Evolutionary conservation across 2,329 filamentous ascomycete species (phyloP), one percentile per base, ranked within the genome.

Genomic region (Aspergillus ustus): DNA sequence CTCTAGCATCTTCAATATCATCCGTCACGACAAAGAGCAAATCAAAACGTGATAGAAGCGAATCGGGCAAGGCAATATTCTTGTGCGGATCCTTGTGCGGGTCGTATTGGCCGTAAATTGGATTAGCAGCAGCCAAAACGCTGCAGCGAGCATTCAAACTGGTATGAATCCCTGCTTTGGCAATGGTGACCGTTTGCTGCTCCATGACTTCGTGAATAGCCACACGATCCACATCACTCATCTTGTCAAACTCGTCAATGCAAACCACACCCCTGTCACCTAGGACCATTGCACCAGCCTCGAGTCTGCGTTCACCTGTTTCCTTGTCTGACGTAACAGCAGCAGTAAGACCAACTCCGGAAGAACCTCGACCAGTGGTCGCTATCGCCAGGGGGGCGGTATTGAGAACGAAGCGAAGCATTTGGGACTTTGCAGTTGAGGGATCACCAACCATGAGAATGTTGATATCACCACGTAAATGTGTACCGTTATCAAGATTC

Each of bases 151-250:
- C 95, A 73, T 99, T 99, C 63, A 99, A 83, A 2, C 93, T 97
- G 0, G 95, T 99, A 78, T 99, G 95, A 62, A 99, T 99, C 67
- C 95, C 95, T 1, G 95, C 95, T 81, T 99, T 99, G 56, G 95
- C 95, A 72, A 99, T 99, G 15, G 95, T 99, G 63, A 99, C 95
- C 0, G 95, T 99, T 80, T 99, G 95, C 81, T 99, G 95, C 80
- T 99, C 95, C 95, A 99, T 99, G 67, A 99, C 95, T 91, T 99
- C 95, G 86, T 99, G 95, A 70, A 99, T 99, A 51, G 95, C 95
- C 4, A 99, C 95, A 75, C 95, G 89, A 78, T 99, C 95, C 61
- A 98, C 90, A 74, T 99, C 95, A 60, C 93, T 97, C 95, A 99
- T 99, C 79, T 99, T 99, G 82, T 99, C 95, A 69, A 99, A 99